Base-by-base conservation (phyloP, 2,329 filamentous ascomycete genomes). In the Achaetomium macrosporum region DNA sequence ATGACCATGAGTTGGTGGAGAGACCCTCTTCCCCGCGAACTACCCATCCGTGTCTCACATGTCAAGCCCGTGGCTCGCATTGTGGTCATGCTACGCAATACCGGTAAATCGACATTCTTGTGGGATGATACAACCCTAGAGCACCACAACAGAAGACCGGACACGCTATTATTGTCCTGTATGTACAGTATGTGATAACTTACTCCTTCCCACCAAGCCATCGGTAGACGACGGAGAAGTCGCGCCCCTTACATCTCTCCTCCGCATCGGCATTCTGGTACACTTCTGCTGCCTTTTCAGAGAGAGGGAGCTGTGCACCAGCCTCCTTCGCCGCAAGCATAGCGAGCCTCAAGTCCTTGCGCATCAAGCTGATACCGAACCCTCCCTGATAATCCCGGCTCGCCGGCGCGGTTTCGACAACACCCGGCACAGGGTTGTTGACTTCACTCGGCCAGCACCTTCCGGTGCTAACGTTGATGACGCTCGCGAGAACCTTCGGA, bases 381-480 rank as follows among this genome's bases (percentile, higher is more conserved):
- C 88, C 88, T 42, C 88, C 88, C 16, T 73, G 70, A 63, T 90
- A 99, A 50, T 87, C 90, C 52, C 86, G 77, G 50, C 77, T 81
- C 0, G 90, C 87, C 0, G 92, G 90, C 2, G 89, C 81, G 0
- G 78, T 81, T 56, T 85, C 83, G 19, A 92, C 78, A 0, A 96
- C 90, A 13, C 90, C 91, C 11, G 84, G 84, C 3, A 97, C 90
- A 0, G 93, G 93, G 66, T 97, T 97, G 72, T 99, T 99, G 57
- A 95, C 76, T 71, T 96, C 91, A 63, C 86, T 93, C 1, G 92
- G 90, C 93, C 93, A 99, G 76, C 91, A 97, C 59, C 79, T 82
- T n/a, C 93, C 93, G 0, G 92, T 96, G 62, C 89, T 93, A 3
- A 87, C 87, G 67, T 96, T 97, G 73, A 99, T 89, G 69, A 99